Base-by-base conservation (phyloP, 169 alveolate species). In the Pseudocohnilembus persalinus region DNA sequence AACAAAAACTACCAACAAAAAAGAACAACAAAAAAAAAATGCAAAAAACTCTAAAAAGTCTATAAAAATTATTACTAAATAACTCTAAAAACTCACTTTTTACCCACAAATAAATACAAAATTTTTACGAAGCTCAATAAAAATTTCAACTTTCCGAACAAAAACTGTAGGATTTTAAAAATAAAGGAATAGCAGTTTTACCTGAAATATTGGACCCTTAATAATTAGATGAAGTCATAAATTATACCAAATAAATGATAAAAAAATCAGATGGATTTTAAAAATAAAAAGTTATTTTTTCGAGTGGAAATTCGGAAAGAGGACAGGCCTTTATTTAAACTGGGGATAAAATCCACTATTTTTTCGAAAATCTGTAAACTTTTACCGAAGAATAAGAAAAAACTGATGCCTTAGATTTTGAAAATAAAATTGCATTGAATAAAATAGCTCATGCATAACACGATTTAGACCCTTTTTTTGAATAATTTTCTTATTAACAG, bases 391-490 rank as follows among this genome's bases (percentile, higher is more conserved):
- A 91, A 11, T 63, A 87, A 33, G 93, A 91, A 63, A 77, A 83
- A 31, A 34, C 83, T 0, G 88, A 86, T 16, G 88, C 92, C 25
- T 76, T 89, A 1, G 31, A 31, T 28, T 88, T 82, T 0, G 88
- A 88, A 29, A 82, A 89, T n/a, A 76, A 76, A 1, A 35, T 32
- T 26, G 89, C 93, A 20, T 79, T 94, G 29, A 94, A 94, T 77
- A 94, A 94, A 77, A 88, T 94, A 0, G 97, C 96, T 0, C 97
- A 94, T 82, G 94, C 93, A 0, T 80, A 90, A 92, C 97, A 94
- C 72, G 96, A 94, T 78, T 65, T 91, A n/a, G 93, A 94, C 83
- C 93, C 93, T 1, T 89, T 84, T 1, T 94, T 88, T 78, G 81
- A 89, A 34, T 74, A 77, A 49, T 91, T 94, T 74, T 85, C 91